Base-by-base conservation (phyloP, 495 filamentous ascomycete species). In the Cenococcum geophilum region DNA sequence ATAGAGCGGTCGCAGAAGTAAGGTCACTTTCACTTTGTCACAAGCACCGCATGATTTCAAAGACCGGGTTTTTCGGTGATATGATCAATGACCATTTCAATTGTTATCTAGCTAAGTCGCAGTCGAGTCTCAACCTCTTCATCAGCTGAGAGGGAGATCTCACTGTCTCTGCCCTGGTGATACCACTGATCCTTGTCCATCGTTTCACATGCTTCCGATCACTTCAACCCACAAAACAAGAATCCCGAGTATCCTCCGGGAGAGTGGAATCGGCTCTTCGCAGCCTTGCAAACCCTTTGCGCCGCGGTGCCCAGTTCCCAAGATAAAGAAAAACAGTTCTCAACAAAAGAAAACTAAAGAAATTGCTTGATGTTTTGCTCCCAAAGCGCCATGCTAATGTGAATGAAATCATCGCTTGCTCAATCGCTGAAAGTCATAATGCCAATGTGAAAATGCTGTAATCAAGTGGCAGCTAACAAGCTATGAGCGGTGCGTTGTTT, bases 401-500 rank as follows among this genome's bases (percentile, higher is more conserved):
- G 40, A 45, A 45, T 18, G 16, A 52, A 52, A 25, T 32, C 14
- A 22, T 52, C 49, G 20, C 49, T 52, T 23, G 49, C 49, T 52
- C 20, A 52, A 52, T 32, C 23, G 49, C 49, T 52, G 22, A 52
- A 52, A 27, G 49, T n/a, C 22, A 32, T 10, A 52, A 23, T 45
- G 40, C 14, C 14, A 45, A 2, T 14, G 18, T 45, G 20, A 23
- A 16, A 52, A 27, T 25, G 49, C 21, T 16, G 49, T 20, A 9
- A n/a, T n/a, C n/a, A 14, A 22, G 18, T 37, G 55, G 20, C 55
- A 54, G 45, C 50, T 62, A 69, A 52, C 57, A 67, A 55, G 63
- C 57, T 43, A 73, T 71, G 53, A 73, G 62, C 61, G 70, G 70
- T 37, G 68, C 61, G 55, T 62, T 69, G 42, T 54, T 61, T 48